phyloP scores from a whole-genome alignment of 768 basidiomycete genomes.

The Polyporus arcularius region DNA sequence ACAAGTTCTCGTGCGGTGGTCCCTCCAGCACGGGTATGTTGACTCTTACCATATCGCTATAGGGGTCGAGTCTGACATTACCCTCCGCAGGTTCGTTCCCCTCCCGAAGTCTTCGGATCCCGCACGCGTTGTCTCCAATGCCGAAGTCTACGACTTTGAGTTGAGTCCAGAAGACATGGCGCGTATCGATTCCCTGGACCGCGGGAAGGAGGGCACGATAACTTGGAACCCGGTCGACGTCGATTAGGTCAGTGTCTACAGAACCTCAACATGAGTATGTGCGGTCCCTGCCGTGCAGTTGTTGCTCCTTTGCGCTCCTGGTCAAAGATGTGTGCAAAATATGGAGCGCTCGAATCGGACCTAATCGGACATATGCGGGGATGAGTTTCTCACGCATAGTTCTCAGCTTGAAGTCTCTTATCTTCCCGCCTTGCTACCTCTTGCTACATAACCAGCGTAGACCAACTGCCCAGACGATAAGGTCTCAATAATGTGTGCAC shows the following conservation, averaged over 20 bases:
- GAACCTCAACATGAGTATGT: too few species aligned
- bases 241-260: not conserved
- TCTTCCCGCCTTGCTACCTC: too few species aligned
- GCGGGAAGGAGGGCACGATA: constrained; percentile 44
- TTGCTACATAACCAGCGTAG: too few species aligned
- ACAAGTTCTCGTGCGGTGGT: constrained; percentile 91
- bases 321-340: too few species aligned
- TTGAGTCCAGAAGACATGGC: constrained; percentile 45
- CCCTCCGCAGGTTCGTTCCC: constrained; percentile 41
- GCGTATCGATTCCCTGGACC: constrained; percentile 44
- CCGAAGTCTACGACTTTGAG: constrained; percentile 49
- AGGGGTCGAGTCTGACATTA: not conserved
- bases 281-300: too few species aligned
- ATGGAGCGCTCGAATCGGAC: too few species aligned
- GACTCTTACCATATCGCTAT: too few species aligned
- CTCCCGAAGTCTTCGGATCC: constrained; percentile 51
- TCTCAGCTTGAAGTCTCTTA: too few species aligned
- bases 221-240: constrained; percentile 51
- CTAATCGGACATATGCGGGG: too few species aligned
- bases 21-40: constrained; percentile 63
- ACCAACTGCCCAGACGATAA: too few species aligned
- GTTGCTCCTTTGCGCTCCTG: not conserved
- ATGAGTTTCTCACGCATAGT: too few species aligned
- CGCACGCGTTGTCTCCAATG: constrained; percentile 44
- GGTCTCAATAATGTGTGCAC: too few species aligned